phyloP scores from a whole-genome alignment of 148 eudicot genomes.

The Beta vulgaris region DNA sequence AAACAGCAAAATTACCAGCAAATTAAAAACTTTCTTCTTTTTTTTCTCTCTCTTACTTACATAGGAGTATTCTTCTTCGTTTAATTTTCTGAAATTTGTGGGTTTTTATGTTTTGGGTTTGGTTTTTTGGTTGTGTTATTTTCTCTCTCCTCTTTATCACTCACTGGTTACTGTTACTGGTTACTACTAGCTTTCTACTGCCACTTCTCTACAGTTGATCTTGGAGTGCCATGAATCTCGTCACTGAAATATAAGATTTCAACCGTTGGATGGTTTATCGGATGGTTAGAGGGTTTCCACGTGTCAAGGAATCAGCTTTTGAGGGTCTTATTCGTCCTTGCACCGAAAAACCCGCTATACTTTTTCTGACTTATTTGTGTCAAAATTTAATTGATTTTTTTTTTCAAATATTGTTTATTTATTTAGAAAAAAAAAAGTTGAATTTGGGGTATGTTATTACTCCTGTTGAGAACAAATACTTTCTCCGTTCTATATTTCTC shows the following conservation, averaged over 20 bases:
- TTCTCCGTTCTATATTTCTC: too few species aligned
- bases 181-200: neutral
- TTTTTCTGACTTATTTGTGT: slow-evolving; percentile 32
- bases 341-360: slow-evolving; percentile 38
- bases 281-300: slow-evolving; percentile 16
- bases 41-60: neutral
- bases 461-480: too few species aligned
- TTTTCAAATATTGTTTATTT: too few species aligned
- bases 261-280: slow-evolving; percentile 18
- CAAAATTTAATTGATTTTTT: neutral
- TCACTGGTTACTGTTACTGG: too few species aligned
- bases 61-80: neutral
- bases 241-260: neutral
- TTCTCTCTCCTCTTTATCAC: slow-evolving; percentile 1
- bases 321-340: slow-evolving; percentile 27
- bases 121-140: neutral
- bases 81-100: neutral
- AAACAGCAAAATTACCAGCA: neutral
- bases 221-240: slow-evolving; percentile 23
- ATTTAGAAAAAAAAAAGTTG: too few species aligned
- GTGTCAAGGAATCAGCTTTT: slow-evolving; percentile 29
- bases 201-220: slow-evolving; percentile 25
- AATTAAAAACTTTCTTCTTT: neutral
- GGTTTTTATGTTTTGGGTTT: neutral
- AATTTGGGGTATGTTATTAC: too few species aligned